Evolutionary conservation across 768 basidiomycete genomes (phyloP), one percentile per base, ranked within the genome.

Genomic region (Imleria badia): DNA sequence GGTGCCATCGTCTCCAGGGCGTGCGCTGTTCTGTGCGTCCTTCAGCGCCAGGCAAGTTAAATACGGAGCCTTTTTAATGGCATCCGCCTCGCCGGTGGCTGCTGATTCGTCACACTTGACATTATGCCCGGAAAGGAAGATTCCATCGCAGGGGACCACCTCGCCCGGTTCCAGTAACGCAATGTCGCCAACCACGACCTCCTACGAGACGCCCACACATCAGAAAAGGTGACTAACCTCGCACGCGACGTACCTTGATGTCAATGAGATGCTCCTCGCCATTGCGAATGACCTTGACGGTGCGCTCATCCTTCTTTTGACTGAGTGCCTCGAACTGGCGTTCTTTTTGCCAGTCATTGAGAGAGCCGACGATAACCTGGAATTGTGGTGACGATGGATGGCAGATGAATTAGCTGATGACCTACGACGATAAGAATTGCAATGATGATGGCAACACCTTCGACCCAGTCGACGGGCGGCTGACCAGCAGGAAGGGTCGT

Each of bases 321-420:
- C 98, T 98, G 39, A 99, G 81, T 19, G 77, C 78, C 64, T 87
- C 85, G 77, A 99, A 99, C 73, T 98, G 97, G 2, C 86, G 86
- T 71, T 99, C 97, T 72, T 98, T 98, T 72, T 98, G 94, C 89
- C 91, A 99, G 72, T 99, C 97, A 65, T 98, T 98, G 41, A 98
- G 61, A 13, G 94, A 94, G 30, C 96, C 96, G 52, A 99, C 96
- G 40, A 93, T 63, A 53, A 92, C 87, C 87, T 89, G 56, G 2
- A 30, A 34, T 22, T n/a, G 17, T 15, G 35, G 29, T 61, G n/a
- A 52, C 12, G 29, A 46, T 15, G 48, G 36, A 41, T 1, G n/a
- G 26, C 1, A 26, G 17, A 45, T 0, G 2, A 35, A 31, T 2
- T n/a, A 41, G n/a, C 17, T 8, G 15, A 40, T 5, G 33, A 74